Conservation (phyloP, 1,284 basidiomycete genomes). For the Meripilus lineatus region DNA sequence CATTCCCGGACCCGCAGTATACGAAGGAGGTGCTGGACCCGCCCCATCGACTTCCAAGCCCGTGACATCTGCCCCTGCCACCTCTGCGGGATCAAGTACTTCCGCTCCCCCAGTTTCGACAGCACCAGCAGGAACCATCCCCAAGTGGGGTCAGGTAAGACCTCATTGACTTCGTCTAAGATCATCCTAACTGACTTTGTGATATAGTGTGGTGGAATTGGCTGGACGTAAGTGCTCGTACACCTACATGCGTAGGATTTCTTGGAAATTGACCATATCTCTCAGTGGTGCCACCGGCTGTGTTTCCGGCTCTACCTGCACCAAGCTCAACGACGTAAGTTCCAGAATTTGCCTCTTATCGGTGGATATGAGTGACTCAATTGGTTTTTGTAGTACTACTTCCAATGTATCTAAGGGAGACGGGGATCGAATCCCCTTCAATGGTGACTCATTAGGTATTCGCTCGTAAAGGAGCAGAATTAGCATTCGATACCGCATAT, state of each 20-base stretch:
- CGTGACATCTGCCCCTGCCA: not conserved
- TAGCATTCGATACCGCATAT: not conserved
- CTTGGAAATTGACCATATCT: not conserved
- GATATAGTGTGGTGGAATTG: constrained; percentile 2
- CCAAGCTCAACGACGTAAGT: constrained; percentile 8
- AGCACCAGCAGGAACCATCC: not conserved
- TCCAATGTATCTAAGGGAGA: constrained; percentile 3
- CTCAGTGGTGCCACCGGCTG: constrained; percentile 1
- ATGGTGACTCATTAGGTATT: not conserved
- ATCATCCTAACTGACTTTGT: not conserved
- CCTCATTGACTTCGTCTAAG: not conserved
- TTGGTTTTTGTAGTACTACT: constrained; percentile 4
- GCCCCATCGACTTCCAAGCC: not conserved
- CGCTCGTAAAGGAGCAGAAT: not conserved
- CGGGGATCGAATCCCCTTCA: not conserved
- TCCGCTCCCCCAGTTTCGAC: not conserved
- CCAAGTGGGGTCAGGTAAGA: constrained; percentile 4
- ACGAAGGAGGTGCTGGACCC: constrained; percentile 3
- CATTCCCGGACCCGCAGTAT: constrained; percentile 10
- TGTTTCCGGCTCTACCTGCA: constrained; percentile 5
- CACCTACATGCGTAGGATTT: not conserved
- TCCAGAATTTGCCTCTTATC: not conserved
- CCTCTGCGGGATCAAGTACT: not conserved
- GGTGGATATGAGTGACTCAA: not conserved
- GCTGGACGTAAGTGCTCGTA: constrained; percentile 6